Base-by-base conservation (phyloP, 352 stramenopile genomes). In the Globisporangium middletonii region DNA sequence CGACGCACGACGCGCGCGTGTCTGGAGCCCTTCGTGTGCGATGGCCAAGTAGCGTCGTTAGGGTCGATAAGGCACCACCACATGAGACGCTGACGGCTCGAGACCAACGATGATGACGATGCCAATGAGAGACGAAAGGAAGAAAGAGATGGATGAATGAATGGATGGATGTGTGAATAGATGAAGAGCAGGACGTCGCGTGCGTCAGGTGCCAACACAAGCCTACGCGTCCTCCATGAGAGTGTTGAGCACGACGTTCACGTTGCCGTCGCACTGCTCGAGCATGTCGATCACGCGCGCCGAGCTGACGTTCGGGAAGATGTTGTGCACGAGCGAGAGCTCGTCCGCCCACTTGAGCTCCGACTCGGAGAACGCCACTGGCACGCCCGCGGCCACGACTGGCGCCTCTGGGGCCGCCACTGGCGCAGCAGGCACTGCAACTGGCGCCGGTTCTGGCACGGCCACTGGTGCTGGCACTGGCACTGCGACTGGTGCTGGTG, bases 301-400 rank as follows among this genome's bases (percentile, higher is more conserved):
- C 11, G 64, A 57, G 26, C 59, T 69, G 19, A 71, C 75, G 47
- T 86, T 84, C n/a, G 82, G 82, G 47, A 89, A 75, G 50, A 92
- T 86, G 57, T 69, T 55, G 50, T 60, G 79, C 42, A 92, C 72
- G 30, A 88, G 67, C 23, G 65, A 79, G 7, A 92, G 72, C 50
- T 89, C 67, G 46, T 87, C 73, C 23, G 77, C 67, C 82, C 82
- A 92, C 62, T 89, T 88, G 45, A 87, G 62, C 62, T 92, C 82
- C 0, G 63, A 59, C 16, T 88, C 75, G 3, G 78, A 83, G 50
- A 87, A 79, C 30, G 74, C 73, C 35, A 72, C 57, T 4, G 60
- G 53, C 6, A 60, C 46, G n/a, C 38, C 43, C 15, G 46, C 53
- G 41, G 53, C 60, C 37, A 74, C 68, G 19, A 42, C 49, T 23